phyloP scores from a whole-genome alignment of 768 basidiomycete genomes.

The Lentinus tigrinus region DNA sequence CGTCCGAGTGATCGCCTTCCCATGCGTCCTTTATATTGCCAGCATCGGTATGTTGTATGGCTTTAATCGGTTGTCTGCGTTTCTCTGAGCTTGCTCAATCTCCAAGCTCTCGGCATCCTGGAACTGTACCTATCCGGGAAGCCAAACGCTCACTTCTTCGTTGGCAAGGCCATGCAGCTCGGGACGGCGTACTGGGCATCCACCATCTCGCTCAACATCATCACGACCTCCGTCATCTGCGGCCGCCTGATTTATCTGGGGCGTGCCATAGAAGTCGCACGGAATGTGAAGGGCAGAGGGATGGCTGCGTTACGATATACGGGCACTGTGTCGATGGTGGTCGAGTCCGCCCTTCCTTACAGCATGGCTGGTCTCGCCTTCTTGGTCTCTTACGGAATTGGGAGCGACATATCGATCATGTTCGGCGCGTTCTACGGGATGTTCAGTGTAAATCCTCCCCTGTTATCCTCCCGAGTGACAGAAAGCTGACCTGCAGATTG shows the following conservation, averaged over 20 bases:
- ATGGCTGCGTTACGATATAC: conserved; percentile 6
- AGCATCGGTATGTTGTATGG: conserved; percentile 14
- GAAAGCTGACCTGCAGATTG: no score
- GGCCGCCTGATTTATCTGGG: conserved; percentile 18
- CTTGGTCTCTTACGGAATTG: conserved; percentile 19
- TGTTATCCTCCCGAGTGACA: no score
- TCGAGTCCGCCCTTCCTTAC: conserved; percentile 24
- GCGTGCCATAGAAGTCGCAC: conserved; percentile 6
- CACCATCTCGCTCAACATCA: conserved; percentile 17
- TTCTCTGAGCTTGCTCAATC: no score
- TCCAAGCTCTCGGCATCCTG: conserved; percentile 17
- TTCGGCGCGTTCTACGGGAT: conserved; percentile 20
- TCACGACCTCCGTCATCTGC: conserved; percentile 18
- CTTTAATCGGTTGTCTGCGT: no score
- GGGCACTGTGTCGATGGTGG: conserved; percentile 14
- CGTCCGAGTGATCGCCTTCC: conserved; percentile 18
- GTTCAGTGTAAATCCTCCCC: conserved; percentile 13
- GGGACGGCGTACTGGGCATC: conserved; percentile 17
- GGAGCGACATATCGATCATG: conserved; percentile 15
- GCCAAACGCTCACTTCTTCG: conserved; percentile 19
- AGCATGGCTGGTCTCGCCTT: conserved; percentile 19
- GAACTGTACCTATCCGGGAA: conserved; percentile 11
- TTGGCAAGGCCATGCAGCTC: conserved; percentile 8
- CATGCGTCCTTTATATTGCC: conserved; percentile 20
- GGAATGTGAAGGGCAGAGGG: neutral